These are phyloP conservation scores for Lasiosphaeriaceae sp. DNA, from an alignment of 495 filamentous ascomycete species.

Conservation along the genomic window DNA sequence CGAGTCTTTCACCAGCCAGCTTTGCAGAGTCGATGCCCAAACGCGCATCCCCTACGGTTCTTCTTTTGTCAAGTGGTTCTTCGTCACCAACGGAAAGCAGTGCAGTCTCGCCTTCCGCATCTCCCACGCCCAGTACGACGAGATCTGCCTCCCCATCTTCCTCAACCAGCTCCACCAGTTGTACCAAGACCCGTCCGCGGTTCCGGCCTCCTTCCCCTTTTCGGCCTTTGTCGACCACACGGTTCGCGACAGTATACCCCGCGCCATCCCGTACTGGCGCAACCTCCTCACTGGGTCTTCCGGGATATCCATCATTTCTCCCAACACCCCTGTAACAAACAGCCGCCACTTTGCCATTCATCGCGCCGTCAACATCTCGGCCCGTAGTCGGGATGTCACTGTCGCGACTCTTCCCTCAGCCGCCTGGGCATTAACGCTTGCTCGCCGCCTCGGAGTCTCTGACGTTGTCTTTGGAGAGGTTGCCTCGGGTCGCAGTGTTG, in stretches of 20 bases:
- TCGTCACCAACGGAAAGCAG: slow-evolving; percentile 47
- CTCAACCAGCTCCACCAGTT: slow-evolving; percentile 42
- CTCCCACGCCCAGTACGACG: slow-evolving; percentile 74
- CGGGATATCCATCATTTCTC: slow-evolving; percentile 41
- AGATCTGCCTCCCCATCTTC: slow-evolving; percentile 61
- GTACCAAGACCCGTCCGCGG: slow-evolving; percentile 22
- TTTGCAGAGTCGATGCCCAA: slow-evolving; percentile 49
- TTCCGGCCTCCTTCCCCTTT: slow-evolving; percentile 50
- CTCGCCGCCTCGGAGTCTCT: slow-evolving; percentile 39
- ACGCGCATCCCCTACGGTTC: slow-evolving; percentile 56
- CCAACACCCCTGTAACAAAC: slow-evolving; percentile 22
- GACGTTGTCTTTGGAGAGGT: slow-evolving; percentile 63
- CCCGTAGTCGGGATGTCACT: slow-evolving; percentile 47
- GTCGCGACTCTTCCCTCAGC: slow-evolving; percentile 55
- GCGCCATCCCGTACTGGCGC: slow-evolving; percentile 53
- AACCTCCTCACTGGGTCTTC: slow-evolving; percentile 49
- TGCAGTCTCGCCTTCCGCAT: slow-evolving; percentile 62
- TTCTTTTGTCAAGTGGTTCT: slow-evolving; percentile 58
- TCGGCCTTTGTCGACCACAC: slow-evolving; percentile 55
- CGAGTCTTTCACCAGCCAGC: slow-evolving; percentile 45
- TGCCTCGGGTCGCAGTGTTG: slow-evolving; percentile 54
- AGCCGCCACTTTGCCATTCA: slow-evolving; percentile 33
- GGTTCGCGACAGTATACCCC: slow-evolving; percentile 23
- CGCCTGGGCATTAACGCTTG: slow-evolving; percentile 59
- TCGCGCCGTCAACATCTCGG: slow-evolving; percentile 40